phyloP scores from a whole-genome alignment of 257 asterid genomes.

The Gentiana dahurica region DNA sequence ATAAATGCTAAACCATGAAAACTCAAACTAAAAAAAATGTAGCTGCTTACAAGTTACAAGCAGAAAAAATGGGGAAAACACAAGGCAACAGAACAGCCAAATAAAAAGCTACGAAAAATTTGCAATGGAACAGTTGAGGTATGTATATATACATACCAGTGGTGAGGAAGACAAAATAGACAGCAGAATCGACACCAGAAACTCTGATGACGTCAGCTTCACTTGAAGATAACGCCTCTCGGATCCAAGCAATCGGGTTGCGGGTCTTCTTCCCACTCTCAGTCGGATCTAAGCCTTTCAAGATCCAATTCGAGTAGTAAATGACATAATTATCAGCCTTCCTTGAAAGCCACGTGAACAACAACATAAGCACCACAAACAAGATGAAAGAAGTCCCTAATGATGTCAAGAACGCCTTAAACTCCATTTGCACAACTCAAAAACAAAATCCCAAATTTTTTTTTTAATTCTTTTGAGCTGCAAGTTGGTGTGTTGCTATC shows the following conservation, averaged over 20 bases:
- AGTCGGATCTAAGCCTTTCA: slow-evolving; percentile 63
- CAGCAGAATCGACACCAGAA: slow-evolving; percentile 96
- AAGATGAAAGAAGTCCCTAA: slow-evolving; percentile 62
- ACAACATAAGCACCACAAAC: slow-evolving; percentile 50
- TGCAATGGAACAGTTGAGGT: no score
- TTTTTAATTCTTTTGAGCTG: no score
- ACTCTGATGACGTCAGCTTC: slow-evolving; percentile 68
- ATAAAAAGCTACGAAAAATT: no score
- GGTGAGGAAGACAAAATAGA: slow-evolving; percentile 76
- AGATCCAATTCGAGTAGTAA: slow-evolving; percentile 73
- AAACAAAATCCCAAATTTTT: no score
- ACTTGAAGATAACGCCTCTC: slow-evolving; percentile 62
- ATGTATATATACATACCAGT: slow-evolving; percentile 34
- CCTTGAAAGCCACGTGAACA: slow-evolving; percentile 72
- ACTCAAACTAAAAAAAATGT: no score
- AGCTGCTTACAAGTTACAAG: no score
- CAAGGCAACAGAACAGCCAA: no score
- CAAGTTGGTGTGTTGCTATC: no score
- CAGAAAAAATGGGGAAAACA: no score
- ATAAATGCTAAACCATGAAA: no score
- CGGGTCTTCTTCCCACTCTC: slow-evolving; percentile 48
- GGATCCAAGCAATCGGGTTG: slow-evolving; percentile 85
- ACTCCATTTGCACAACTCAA: slow-evolving; percentile 40
- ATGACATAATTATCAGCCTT: slow-evolving; percentile 51
- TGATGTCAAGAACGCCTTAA: slow-evolving; percentile 75